Evolutionary conservation across 192 early-diverging fungal species (phyloP).

Genomic region (Dissophora ornata): DNA sequence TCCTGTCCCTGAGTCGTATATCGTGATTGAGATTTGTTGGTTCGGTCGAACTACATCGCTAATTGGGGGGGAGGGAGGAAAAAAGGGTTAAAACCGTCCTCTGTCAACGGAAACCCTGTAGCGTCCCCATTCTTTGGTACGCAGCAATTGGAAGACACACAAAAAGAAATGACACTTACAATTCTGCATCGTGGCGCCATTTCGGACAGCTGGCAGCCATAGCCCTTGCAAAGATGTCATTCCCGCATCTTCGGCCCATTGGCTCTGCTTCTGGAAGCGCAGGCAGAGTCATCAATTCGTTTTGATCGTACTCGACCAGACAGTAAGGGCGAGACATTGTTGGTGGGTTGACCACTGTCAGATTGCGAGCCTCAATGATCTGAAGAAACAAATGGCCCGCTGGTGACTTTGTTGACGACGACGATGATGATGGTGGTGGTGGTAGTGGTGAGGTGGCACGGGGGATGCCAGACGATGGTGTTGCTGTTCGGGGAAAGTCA

Average conservation of each 20-base stretch:
- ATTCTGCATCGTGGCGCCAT: conserved; percentile 55
- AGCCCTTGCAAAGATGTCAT: conserved; percentile 51
- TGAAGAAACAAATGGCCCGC: conserved; percentile 37
- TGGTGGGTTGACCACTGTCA: conserved; percentile 48
- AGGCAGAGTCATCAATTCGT: conserved; percentile 49
- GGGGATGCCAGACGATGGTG: no score
- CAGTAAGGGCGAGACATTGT: conserved; percentile 54
- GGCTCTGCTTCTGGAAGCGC: conserved; percentile 14
- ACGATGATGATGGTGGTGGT: no score
- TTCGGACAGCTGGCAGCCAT: conserved; percentile 58
- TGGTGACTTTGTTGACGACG: conserved; percentile 32
- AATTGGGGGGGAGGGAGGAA: neutral
- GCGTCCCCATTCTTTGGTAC: no score
- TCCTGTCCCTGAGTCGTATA: conserved; percentile 53
- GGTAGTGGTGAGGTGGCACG: no score
- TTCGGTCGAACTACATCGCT: conserved; percentile 58
- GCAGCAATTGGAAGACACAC: neutral
- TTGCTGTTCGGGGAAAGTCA: conserved; percentile 4
- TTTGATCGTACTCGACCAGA: conserved; percentile 55
- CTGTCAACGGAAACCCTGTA: no score
- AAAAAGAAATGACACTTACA: conserved; percentile 40
- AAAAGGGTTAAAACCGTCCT: neutral
- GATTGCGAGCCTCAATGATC: conserved; percentile 57
- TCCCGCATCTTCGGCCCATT: conserved; percentile 31
- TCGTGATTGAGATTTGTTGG: conserved; percentile 44